Conservation (phyloP, 1,284 basidiomycete genomes). For the Porogramme epimiltina region DNA sequence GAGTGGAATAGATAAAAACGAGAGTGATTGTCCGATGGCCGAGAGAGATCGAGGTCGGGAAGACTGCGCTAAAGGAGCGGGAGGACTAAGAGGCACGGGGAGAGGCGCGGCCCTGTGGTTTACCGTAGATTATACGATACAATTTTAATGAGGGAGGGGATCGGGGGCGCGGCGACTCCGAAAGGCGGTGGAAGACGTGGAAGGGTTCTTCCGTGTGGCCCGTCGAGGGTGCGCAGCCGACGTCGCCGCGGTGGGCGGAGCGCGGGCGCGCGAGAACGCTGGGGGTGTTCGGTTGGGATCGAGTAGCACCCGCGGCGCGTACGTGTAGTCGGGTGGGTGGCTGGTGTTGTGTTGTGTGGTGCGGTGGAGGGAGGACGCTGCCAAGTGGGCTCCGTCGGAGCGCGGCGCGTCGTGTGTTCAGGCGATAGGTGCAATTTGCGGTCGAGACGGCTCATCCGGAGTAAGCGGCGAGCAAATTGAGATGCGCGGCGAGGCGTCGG, state of each 20-base stretch:
- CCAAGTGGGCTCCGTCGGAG: background rate
- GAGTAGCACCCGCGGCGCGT: background rate
- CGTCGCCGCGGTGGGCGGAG: too few species aligned
- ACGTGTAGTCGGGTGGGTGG: constrained; percentile 3
- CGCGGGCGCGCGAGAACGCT: too few species aligned
- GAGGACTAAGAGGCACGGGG: constrained; percentile 21
- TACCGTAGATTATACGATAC: constrained; percentile 26
- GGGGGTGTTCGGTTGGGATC: background rate
- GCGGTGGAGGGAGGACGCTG: background rate
- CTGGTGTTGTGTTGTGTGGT: too few species aligned
- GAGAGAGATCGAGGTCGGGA: constrained; percentile 10
- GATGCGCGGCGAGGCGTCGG: constrained; percentile 20
- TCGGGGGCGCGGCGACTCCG: background rate
- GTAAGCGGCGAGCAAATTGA: constrained; percentile 18
- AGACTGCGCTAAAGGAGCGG: constrained; percentile 1
- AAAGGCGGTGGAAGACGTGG: background rate
- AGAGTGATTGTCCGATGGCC: constrained; percentile 7
- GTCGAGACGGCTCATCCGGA: constrained; percentile 17
- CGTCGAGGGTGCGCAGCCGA: too few species aligned
- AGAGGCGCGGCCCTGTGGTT: constrained; percentile 13
- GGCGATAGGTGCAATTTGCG: constrained; percentile 22
- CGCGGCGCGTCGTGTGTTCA: constrained; percentile 7
- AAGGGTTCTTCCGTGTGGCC: background rate
- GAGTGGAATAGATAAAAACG: background rate
- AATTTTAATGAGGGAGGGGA: constrained; percentile 10